These are phyloP conservation scores for Penicillium sp. DNA, from an alignment of 2,329 filamentous ascomycete species.

Conservation along the genomic window DNA sequence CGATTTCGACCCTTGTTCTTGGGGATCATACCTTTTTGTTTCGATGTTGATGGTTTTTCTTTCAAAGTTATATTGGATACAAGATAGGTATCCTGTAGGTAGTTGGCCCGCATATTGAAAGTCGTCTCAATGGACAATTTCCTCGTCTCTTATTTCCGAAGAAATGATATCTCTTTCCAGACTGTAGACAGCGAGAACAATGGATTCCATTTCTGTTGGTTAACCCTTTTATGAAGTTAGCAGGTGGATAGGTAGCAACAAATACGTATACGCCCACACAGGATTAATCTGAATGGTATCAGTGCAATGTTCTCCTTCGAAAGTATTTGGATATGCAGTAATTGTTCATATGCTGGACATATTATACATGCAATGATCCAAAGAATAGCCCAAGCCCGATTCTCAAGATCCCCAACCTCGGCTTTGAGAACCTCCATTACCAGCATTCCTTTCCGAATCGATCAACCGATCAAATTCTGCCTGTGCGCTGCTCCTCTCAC, in stretches of 20 bases:
- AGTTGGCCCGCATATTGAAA: background rate
- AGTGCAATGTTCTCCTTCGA: conserved; percentile 8
- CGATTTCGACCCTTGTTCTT: conserved; percentile 4
- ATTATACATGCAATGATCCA: conserved; percentile 10
- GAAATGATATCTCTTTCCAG: conserved; percentile 1
- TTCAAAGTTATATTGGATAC: conserved; percentile 3
- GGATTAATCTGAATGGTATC: conserved; percentile 16
- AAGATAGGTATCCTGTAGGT: conserved; percentile 1
- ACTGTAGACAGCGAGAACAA: conserved; percentile 5
- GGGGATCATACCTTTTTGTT: conserved; percentile 13
- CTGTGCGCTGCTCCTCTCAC: conserved; percentile 40
- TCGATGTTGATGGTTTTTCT: background rate
- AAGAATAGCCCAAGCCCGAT: background rate
- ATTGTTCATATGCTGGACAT: background rate
- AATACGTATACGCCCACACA: conserved; percentile 19
- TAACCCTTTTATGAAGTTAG: background rate
- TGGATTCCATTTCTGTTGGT: background rate
- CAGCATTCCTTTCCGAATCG: conserved; percentile 38
- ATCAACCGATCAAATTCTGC: conserved; percentile 45
- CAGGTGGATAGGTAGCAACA: conserved; percentile 7
- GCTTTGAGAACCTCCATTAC: conserved; percentile 14
- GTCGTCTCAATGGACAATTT: background rate
- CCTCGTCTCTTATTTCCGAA: background rate
- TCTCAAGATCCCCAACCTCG: conserved; percentile 17
- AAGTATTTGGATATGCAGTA: background rate